Base-by-base conservation (phyloP, 805 yeast species). In the Phaffomyces antillensis region DNA sequence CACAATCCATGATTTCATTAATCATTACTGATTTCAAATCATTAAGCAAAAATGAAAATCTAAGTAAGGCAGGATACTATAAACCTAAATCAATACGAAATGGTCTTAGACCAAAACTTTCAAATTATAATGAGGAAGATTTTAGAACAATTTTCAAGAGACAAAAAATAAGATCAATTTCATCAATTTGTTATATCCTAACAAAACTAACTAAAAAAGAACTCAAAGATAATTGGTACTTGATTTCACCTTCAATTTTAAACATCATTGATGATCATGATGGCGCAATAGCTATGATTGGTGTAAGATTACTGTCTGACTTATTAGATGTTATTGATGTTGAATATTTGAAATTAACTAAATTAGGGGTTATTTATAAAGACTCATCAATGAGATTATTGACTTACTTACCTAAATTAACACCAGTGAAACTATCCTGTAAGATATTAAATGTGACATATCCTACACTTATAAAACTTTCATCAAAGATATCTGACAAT, bases 201-300 rank as follows among this genome's bases (percentile, higher is more conserved):
- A 5, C 40, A 2, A 38, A 40, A 0, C 15, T 48, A 10, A 36
- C 43, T 3, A 7, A 36, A 3, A 45, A 44, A 23, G 31, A 38
- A 2, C 17, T 53, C 3, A 50, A 50, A 20, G 46, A 51, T 23
- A 34, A 48, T 35, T 58, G 62, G 62, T 54, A 58, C 55, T 24
- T 59, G 16, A 46, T 59, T 3, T 45, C 58, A 0, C 61, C 63
- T 2, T 52, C 61, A 0, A 48, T 59, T 5, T 33, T 59, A 23
- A 59, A 59, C 38, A 41, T 56, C 1, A 23, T 59, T 10, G 63
- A 59, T 46, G 62, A 59, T 31, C 60, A 59, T 43, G 63, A 59
- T 31, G 60, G 56, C 4, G 40, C 47, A 7, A 53, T 59, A 5
- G 58, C 58, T 38, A 31, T 55, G 1, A 37, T 45, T 37, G 63